A percentile compares a stretch with the other conserved stretches of the same genome.
Conservation (phyloP, 768 basidiomycete genomes). For the Peribolospora baueri region DNA sequence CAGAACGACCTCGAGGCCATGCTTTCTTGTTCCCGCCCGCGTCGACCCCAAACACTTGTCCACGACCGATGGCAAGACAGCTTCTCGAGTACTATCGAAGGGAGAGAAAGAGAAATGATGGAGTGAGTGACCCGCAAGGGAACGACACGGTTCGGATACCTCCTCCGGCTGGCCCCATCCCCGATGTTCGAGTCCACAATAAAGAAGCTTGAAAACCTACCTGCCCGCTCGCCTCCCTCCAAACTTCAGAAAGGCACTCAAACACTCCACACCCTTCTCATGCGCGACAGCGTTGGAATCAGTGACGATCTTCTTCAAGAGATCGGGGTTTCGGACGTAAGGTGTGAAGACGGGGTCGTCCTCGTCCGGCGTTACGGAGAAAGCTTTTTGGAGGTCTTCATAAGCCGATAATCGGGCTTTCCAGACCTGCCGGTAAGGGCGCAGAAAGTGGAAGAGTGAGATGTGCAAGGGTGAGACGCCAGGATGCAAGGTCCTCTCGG, state of each 20-base stretch:
- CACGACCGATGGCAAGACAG: constrained; percentile 68
- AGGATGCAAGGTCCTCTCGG: neutral
- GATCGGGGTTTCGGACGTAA: constrained; percentile 49
- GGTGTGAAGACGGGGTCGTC: constrained; percentile 82
- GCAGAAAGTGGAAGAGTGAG: neutral
- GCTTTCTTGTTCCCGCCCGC: constrained; percentile 65
- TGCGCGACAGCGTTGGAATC: constrained; percentile 94
- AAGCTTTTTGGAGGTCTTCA: constrained; percentile 48
- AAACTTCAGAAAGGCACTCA: constrained; percentile 63
- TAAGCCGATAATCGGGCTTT: constrained; percentile 90
- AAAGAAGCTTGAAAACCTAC: constrained; percentile 10
- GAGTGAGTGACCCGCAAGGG: neutral
- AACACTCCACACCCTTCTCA: constrained; percentile 83
- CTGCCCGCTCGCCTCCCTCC: constrained; percentile 66
- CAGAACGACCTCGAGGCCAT: constrained; percentile 58
- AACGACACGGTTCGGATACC: neutral
- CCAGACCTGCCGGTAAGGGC: constrained; percentile 82
- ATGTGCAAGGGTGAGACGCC: neutral
- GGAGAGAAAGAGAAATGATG: neutral
- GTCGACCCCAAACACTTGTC: constrained; percentile 88
- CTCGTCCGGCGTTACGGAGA: constrained; percentile 53
- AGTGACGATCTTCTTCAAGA: constrained; percentile 62
- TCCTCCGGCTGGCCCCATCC: no score
- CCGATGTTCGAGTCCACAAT: no score
- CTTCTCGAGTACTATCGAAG: constrained; percentile 34